Evolutionary conservation across 495 filamentous ascomycete species (phyloP), one percentile per base, ranked within the genome.

Genomic region (Penicillium tannophilum): DNA sequence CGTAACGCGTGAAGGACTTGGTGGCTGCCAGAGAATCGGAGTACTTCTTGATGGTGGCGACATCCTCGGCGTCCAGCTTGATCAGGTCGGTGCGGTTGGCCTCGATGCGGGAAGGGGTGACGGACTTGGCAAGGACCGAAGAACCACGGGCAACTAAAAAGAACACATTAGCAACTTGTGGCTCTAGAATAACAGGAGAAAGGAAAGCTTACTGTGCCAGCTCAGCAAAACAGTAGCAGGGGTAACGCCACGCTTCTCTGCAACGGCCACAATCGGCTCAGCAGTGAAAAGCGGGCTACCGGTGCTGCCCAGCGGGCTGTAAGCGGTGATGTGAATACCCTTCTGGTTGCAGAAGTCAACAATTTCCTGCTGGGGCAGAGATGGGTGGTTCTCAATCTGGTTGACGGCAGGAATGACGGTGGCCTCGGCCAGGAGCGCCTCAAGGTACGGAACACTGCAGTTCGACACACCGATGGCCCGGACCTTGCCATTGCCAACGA

Each of bases 351-450:
- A 91, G 59, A 87, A 82, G 67, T 92, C 88, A 36, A 91, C 86
- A 63, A 92, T 88, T 64, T 94, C 90, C 72, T 92, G 87, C 77
- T 94, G 90, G 1, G 91, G 90, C n/a, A 94, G 83, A 24, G 70
- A 65, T 8, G 78, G 78, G 77, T 93, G 90, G 76, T 93, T 92
- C 77, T 96, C 92, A 67, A 95, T 92, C 83, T 95, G 91, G 77
- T 95, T 94, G 60, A 86, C 89, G n/a, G 91, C 90, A 11, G 92
- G 92, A 1, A 87, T 70, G 42, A 93, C 74, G 33, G 73, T 81
- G 51, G 83, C 84, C 50, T 88, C 75, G 4, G 84, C 78, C 7
- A 94, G 82, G 43, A 95, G 78, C 67, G 92, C 75, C 68, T 92
- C 83, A 1, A 96, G 81, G 68, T 87, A 92, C 53, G 75, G 74